Percentiles rank a stretch among this genome's conserved stretches.
phyloP scores from a whole-genome alignment of 148 eudicot genomes.

The Gaultheria prostrata region DNA sequence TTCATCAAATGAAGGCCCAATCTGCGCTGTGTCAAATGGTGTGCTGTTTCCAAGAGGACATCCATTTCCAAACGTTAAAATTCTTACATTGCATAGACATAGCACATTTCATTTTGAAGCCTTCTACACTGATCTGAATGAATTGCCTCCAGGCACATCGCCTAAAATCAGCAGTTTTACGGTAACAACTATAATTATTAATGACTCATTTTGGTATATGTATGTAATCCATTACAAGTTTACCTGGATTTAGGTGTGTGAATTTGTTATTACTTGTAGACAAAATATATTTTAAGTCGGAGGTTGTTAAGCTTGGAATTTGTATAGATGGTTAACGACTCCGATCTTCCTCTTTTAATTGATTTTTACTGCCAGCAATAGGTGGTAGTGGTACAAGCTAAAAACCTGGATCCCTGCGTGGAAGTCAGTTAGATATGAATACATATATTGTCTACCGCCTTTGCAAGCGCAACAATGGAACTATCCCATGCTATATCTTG shows the following conservation, averaged over 20 bases:
- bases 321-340: not conserved
- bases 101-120: slow-evolving; percentile 59
- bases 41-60: slow-evolving; percentile 67
- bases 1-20: slow-evolving; percentile 50
- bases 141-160: slow-evolving; percentile 65
- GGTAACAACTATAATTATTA: slow-evolving; percentile 35
- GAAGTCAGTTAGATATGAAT: not conserved
- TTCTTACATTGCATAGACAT: slow-evolving; percentile 55
- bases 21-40: slow-evolving; percentile 39
- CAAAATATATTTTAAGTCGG: not conserved
- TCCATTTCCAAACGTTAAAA: slow-evolving; percentile 77
- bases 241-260: not conserved
- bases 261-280: not conserved
- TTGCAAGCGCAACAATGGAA: not conserved
- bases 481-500: not conserved
- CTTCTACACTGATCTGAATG: slow-evolving; percentile 55
- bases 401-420: not conserved
- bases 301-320: not conserved
- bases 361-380: not conserved
- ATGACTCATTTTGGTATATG: slow-evolving; percentile 11
- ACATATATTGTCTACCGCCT: not conserved
- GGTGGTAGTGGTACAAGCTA: not conserved
- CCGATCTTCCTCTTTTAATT: not conserved
- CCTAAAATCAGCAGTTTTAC: slow-evolving; percentile 55
- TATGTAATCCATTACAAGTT: not conserved